A percentile compares a stretch with the other conserved stretches of the same genome.
Conservation (phyloP, 2,329 filamentous ascomycete species). For the Zymoseptoria crescenta region DNA sequence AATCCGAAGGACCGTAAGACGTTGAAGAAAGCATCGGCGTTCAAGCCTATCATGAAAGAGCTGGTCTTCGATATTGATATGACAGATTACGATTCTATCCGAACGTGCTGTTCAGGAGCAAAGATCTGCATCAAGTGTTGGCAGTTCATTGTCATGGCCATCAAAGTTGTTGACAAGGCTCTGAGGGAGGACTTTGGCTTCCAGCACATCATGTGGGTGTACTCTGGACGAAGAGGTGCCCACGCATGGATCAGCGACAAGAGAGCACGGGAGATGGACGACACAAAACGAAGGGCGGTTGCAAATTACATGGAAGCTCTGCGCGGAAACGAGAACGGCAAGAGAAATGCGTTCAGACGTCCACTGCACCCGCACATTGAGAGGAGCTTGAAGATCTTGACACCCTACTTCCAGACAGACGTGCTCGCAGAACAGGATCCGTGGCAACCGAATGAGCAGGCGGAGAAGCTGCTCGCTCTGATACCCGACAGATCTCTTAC, state of each 20-base stretch:
- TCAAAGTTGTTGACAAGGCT: constrained; percentile 83
- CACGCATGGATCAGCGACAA: constrained; percentile 98
- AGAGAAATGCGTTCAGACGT: constrained; percentile 73
- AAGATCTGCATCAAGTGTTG: constrained; percentile 93
- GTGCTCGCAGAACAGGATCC: constrained; percentile 82
- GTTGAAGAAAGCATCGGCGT: constrained; percentile 68
- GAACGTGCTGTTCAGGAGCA: constrained; percentile 88
- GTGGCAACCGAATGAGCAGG: constrained; percentile 62
- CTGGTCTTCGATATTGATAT: constrained; percentile 99
- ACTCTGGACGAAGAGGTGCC: constrained; percentile 89
- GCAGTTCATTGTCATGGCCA: constrained; percentile 96
- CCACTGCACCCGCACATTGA: constrained; percentile 84
- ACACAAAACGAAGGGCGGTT: constrained; percentile 75
- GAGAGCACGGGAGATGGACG: constrained; percentile 73
- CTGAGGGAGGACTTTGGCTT: constrained; percentile 94
- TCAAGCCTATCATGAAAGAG: constrained; percentile 84
- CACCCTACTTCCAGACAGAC: constrained; percentile 73
- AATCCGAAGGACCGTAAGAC: constrained; percentile 92
- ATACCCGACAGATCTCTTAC: constrained; percentile 74
- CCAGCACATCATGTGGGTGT: constrained; percentile 95
- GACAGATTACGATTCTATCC: constrained; percentile 95
- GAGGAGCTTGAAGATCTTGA: constrained; percentile 78
- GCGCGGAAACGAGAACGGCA: constrained; percentile 75
- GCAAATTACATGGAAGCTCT: constrained; percentile 85
- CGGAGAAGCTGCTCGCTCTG: constrained; percentile 71